Evolutionary conservation across 257 asterid genomes (phyloP).

Genomic region (Fraxinus americana): DNA sequence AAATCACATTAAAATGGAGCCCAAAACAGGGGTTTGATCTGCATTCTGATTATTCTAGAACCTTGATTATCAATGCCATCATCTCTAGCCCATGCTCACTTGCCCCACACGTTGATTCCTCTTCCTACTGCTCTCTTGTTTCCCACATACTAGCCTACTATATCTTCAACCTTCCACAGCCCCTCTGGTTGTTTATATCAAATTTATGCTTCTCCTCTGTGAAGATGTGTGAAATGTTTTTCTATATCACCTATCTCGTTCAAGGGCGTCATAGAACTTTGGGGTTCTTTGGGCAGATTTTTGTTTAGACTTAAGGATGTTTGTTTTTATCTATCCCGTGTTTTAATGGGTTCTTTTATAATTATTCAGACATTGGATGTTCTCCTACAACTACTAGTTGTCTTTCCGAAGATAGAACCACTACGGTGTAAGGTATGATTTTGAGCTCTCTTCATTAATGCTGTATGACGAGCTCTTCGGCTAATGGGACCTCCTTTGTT

Average conservation of each 20-base stretch:
- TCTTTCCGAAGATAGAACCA: conserved; percentile 77
- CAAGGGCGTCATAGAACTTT: neutral
- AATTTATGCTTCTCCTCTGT: neutral
- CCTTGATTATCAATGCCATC: neutral
- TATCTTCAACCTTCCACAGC: neutral
- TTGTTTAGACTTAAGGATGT: neutral
- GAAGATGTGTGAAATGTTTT: neutral
- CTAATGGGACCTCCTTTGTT: conserved; percentile 30
- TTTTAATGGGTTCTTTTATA: conserved; percentile 13
- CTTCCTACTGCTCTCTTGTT: neutral
- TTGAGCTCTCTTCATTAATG: conserved; percentile 17
- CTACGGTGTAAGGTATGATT: conserved; percentile 79
- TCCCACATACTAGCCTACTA: neutral
- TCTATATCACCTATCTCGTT: neutral
- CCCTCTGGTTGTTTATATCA: neutral
- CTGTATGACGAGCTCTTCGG: neutral
- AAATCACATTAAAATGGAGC: too few relatives aligned
- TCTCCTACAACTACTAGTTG: conserved; percentile 79
- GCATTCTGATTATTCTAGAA: neutral
- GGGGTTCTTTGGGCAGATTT: neutral
- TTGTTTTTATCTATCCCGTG: neutral
- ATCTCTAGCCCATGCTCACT: neutral
- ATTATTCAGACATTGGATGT: conserved; percentile 48
- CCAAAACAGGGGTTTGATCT: neutral
- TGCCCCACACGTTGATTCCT: neutral